Evolutionary conservation across 371 early-diverging fungal genomes (phyloP).

Genomic region (Mucor mucedo): DNA sequence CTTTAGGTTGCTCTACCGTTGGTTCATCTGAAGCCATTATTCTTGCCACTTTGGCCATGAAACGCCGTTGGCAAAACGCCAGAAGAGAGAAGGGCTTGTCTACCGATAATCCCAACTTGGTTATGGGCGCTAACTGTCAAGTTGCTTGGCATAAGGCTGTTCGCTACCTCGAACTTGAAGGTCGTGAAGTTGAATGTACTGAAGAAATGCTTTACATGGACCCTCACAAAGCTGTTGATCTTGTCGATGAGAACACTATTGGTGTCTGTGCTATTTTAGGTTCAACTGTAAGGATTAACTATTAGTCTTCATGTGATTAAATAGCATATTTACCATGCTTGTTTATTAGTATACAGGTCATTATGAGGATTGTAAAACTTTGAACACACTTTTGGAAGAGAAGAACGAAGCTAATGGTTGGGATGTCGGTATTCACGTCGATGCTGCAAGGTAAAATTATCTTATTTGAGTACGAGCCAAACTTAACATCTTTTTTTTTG

Average conservation of each 20-base stretch:
- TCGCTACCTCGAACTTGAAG: slow-evolving; percentile 70
- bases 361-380: slow-evolving; percentile 73
- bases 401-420: slow-evolving; percentile 58
- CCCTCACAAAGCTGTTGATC: slow-evolving; percentile 59
- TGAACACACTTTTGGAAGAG: slow-evolving; percentile 64
- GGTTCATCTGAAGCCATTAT: slow-evolving; percentile 81
- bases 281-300: slow-evolving; percentile 54
- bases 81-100: slow-evolving; percentile 61
- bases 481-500: background rate
- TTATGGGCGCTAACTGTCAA: slow-evolving; percentile 76
- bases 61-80: slow-evolving; percentile 68
- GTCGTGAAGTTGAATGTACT: slow-evolving; percentile 58
- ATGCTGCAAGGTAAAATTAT: slow-evolving; percentile 62
- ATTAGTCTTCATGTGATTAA: background rate
- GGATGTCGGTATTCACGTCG: slow-evolving; percentile 77
- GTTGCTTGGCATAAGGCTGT: slow-evolving; percentile 58
- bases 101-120: slow-evolving; percentile 69
- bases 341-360: slow-evolving; percentile 73
- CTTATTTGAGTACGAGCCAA: background rate
- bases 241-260: slow-evolving; percentile 80
- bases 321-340: background rate
- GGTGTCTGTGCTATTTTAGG: slow-evolving; percentile 75
- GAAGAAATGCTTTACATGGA: slow-evolving; percentile 62
- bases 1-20: slow-evolving; percentile 67
- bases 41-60: slow-evolving; percentile 73